These are phyloP conservation scores for Tulasnella sp. DNA, from an alignment of 768 basidiomycete genomes.

Conservation along the genomic window DNA sequence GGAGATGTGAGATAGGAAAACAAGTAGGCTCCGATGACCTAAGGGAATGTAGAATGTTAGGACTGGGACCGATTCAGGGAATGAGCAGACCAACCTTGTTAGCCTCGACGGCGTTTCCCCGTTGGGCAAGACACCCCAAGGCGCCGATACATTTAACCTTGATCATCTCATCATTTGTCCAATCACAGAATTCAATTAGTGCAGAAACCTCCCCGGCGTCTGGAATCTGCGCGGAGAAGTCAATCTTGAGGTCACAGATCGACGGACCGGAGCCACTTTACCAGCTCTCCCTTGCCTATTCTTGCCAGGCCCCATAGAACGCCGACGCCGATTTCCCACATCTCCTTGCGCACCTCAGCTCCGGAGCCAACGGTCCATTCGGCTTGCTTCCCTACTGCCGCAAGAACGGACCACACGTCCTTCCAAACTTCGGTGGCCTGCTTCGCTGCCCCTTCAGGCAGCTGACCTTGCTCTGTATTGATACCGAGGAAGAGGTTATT, in stretches of 20 bases:
- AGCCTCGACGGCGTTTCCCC: conserved; percentile 59
- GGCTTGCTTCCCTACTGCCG: conserved; percentile 27
- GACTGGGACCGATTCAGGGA: conserved; percentile 30
- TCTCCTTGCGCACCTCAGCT: conserved; percentile 69
- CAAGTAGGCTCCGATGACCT: conserved; percentile 69
- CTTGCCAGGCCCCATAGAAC: conserved; percentile 87
- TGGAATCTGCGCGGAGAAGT: conserved; percentile 50
- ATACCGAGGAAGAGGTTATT: conserved; percentile 81
- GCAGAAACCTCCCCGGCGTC: conserved; percentile 63
- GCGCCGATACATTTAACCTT: conserved; percentile 82
- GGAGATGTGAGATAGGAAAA: conserved; percentile 51
- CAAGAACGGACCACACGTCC: conserved; percentile 25
- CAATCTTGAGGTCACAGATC: not conserved
- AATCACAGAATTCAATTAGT: conserved; percentile 67
- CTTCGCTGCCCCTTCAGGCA: conserved; percentile 51
- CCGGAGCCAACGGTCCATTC: conserved; percentile 46
- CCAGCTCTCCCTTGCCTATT: conserved; percentile 70
- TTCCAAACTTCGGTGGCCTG: conserved; percentile 49
- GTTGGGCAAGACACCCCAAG: conserved; percentile 81
- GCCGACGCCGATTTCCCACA: conserved; percentile 80
- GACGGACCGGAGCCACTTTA: conserved; percentile 42
- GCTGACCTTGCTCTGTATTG: conserved; percentile 45
- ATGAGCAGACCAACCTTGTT: conserved; percentile 54
- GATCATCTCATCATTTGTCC: conserved; percentile 57
- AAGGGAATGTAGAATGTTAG: not conserved